These are phyloP conservation scores for Pseudocercospora pini-densiflorae DNA, from an alignment of 2,329 filamentous ascomycete species.

Conservation along the genomic window DNA sequence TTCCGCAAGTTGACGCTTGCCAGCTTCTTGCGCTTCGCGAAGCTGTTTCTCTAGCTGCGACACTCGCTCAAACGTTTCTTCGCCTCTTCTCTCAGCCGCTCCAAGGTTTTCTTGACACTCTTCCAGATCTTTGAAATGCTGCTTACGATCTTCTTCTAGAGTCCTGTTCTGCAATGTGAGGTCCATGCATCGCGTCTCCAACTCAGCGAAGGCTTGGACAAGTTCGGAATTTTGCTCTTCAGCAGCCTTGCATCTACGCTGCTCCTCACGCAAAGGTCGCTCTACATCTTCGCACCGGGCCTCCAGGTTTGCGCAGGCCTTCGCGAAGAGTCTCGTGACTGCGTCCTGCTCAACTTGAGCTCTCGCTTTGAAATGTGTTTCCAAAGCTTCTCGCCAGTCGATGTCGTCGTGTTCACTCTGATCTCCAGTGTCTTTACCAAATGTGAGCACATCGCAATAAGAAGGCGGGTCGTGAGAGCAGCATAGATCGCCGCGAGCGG, in stretches of 20 bases:
- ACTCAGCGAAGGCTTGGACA: slow-evolving; percentile 40
- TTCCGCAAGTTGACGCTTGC: slow-evolving; percentile 43
- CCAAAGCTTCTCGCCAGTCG: slow-evolving; percentile 57
- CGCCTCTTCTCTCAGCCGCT: slow-evolving; percentile 38
- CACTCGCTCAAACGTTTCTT: slow-evolving; percentile 33
- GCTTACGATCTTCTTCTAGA: slow-evolving; percentile 47
- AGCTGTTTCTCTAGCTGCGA: slow-evolving; percentile 42
- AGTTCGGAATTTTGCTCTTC: slow-evolving; percentile 44
- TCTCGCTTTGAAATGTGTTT: slow-evolving; percentile 49
- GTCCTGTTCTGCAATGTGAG: slow-evolving; percentile 43
- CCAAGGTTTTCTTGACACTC: slow-evolving; percentile 49
- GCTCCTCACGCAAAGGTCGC: slow-evolving; percentile 55
- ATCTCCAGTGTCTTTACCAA: slow-evolving; percentile 7
- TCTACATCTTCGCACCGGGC: slow-evolving; percentile 60
- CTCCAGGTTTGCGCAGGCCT: slow-evolving; percentile 62
- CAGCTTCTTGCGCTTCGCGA: slow-evolving; percentile 32
- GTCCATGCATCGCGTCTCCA: slow-evolving; percentile 45
- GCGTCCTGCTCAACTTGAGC: slow-evolving; percentile 51
- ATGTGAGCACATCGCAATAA: slow-evolving; percentile 16
- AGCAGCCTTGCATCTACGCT: slow-evolving; percentile 42
- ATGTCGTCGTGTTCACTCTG: slow-evolving; percentile 1
- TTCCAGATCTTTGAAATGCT: slow-evolving; percentile 44
- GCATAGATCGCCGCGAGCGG: slow-evolving; percentile 23
- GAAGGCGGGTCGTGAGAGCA: slow-evolving; percentile 24
- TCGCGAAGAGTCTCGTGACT: slow-evolving; percentile 55